phyloP scores from a whole-genome alignment of 2,329 filamentous ascomycete species.

The Aspergillus japonicus region DNA sequence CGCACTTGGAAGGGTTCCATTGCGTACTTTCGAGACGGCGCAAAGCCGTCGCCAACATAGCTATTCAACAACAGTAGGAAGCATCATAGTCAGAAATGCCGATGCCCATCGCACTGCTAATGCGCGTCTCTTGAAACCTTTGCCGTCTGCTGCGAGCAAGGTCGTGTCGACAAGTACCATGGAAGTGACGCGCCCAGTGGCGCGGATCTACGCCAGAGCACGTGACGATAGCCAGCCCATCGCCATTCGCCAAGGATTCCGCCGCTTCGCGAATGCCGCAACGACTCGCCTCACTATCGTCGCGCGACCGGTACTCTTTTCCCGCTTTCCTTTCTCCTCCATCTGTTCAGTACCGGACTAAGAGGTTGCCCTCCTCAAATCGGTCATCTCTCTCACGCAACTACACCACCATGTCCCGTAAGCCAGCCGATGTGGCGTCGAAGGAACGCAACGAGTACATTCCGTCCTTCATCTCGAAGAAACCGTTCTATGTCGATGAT shows the following conservation, averaged over 20 bases:
- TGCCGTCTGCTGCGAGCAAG: not conserved
- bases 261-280: constrained; percentile 1
- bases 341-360: not conserved
- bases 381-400: not conserved
- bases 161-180: constrained; percentile 2
- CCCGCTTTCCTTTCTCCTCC: constrained; percentile 3
- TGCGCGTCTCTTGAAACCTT: not conserved
- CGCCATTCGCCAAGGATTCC: constrained; percentile 7
- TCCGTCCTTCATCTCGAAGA: constrained; percentile 94
- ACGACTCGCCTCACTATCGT: not conserved
- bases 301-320: not conserved
- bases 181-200: constrained; percentile 18
- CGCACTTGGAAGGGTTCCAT: constrained; percentile 84
- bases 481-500: constrained; percentile 89
- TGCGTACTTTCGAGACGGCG: constrained; percentile 21
- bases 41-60: constrained; percentile 26
- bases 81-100: constrained; percentile 7
- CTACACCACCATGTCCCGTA: constrained; percentile 37
- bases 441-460: constrained; percentile 99
- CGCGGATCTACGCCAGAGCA: constrained; percentile 31
- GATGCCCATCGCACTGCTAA: constrained; percentile 1
- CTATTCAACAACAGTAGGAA: constrained; percentile 11
- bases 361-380: not conserved
- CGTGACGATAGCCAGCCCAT: constrained; percentile 21
- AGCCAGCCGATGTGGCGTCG: constrained; percentile 53